Percentiles rank a stretch among this genome's conserved stretches.
These are phyloP conservation scores for Arthrobotrys pseudoclavata DNA, from an alignment of 2,329 filamentous ascomycete species.

Conservation along the genomic window DNA sequence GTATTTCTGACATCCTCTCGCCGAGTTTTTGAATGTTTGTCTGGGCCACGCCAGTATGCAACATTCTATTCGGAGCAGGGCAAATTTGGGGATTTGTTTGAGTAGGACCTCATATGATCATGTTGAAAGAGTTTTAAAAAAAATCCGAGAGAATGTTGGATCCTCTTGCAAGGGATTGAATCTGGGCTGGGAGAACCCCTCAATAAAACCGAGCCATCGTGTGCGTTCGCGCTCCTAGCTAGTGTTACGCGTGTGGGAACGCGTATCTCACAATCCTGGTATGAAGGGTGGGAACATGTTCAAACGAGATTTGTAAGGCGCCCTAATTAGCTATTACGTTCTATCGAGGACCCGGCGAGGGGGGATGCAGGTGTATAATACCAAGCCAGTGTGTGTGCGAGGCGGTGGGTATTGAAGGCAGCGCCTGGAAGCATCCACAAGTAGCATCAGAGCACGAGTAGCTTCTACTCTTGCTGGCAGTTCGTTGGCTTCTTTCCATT, in stretches of 20 bases:
- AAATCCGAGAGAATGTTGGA: not conserved
- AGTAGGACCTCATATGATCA: not conserved
- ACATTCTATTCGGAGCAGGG: slow-evolving; percentile 32
- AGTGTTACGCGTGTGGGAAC: slow-evolving; percentile 30
- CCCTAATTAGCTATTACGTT: not conserved
- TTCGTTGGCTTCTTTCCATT: slow-evolving; percentile 20
- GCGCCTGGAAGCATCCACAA: slow-evolving; percentile 42
- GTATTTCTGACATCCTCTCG: slow-evolving; percentile 30
- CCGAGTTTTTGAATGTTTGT: not conserved
- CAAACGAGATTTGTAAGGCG: slow-evolving; percentile 35
- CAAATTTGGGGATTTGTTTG: not conserved
- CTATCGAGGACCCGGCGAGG: not conserved
- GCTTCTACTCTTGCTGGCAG: slow-evolving; percentile 37
- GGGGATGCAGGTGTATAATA: not conserved
- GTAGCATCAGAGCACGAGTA: slow-evolving; percentile 40
- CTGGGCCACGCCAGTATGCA: not conserved
- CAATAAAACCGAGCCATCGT: slow-evolving; percentile 43
- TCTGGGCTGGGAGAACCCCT: not conserved
- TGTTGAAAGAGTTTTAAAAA: not conserved
- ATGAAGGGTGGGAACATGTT: slow-evolving; percentile 30
- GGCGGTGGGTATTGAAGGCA: slow-evolving; percentile 32
- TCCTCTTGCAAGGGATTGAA: not conserved
- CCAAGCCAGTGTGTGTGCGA: slow-evolving; percentile 23
- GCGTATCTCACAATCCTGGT: slow-evolving; percentile 26
- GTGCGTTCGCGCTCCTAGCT: slow-evolving; percentile 50